Percentiles rank a stretch among this genome's conserved stretches.
phyloP scores from a whole-genome alignment of 1,139 yeast genomes.

The Suhomyces wounanorum region DNA sequence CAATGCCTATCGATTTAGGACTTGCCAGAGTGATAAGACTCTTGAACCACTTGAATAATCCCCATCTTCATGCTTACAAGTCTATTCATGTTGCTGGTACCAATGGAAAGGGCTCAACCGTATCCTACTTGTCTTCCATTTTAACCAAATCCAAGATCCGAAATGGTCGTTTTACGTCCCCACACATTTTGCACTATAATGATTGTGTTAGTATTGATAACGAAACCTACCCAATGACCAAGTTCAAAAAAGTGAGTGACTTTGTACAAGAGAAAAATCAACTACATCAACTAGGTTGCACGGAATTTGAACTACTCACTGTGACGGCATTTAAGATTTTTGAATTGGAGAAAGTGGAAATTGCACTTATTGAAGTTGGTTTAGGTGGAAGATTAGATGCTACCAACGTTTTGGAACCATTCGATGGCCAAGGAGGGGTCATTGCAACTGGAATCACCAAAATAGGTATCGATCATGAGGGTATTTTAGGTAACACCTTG shows the following conservation, averaged over 20 bases:
- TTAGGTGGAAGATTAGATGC: slow-evolving; percentile 89
- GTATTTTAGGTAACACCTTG: slow-evolving; percentile 66
- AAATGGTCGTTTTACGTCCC: slow-evolving; percentile 85
- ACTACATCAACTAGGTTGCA: slow-evolving; percentile 55
- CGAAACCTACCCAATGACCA: slow-evolving; percentile 47
- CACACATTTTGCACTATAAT: slow-evolving; percentile 71
- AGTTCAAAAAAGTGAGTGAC: slow-evolving; percentile 49
- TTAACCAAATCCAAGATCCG: slow-evolving; percentile 49
- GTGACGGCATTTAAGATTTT: slow-evolving; percentile 83
- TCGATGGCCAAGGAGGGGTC: slow-evolving; percentile 36
- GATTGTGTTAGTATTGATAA: slow-evolving; percentile 76
- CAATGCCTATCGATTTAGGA: slow-evolving; percentile 57
- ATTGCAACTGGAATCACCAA: slow-evolving; percentile 76
- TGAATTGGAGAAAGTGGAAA: slow-evolving; percentile 54
- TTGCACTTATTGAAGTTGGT: slow-evolving; percentile 88
- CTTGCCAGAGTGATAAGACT: slow-evolving; percentile 59
- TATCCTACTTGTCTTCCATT: slow-evolving; percentile 72
- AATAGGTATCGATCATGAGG: slow-evolving; percentile 83
- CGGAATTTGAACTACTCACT: slow-evolving; percentile 84
- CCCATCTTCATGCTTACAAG: slow-evolving; percentile 56
- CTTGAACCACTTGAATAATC: slow-evolving; percentile 64
- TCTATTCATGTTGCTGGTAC: slow-evolving; percentile 91
- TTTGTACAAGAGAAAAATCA: slow-evolving; percentile 39
- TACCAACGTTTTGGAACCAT: slow-evolving; percentile 62
- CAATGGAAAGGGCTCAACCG: slow-evolving; percentile 91